Conservation (phyloP, 768 basidiomycete species). For the Exsudoporus frostii region DNA sequence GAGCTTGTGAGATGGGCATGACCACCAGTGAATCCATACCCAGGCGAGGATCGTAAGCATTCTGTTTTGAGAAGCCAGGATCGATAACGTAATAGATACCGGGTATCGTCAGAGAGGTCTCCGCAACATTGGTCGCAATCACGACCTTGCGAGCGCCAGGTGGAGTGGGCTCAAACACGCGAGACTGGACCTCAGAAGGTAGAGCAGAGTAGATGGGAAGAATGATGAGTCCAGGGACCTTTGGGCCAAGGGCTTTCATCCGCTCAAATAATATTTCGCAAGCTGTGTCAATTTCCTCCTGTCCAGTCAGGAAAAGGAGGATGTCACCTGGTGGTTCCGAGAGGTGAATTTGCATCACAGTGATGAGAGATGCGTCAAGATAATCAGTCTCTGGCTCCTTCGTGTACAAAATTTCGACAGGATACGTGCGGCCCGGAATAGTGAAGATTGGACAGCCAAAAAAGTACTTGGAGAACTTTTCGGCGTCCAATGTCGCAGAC, state of each 20-base stretch:
- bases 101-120: conserved; percentile 96
- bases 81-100: conserved; percentile 99
- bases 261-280: conserved; percentile 98
- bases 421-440: conserved; percentile 99
- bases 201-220: conserved; percentile 97
- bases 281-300: conserved; percentile 97
- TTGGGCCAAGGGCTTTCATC: conserved; percentile 98
- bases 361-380: conserved; percentile 96
- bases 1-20: conserved; percentile 98
- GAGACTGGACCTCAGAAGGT: conserved; percentile 96
- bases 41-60: conserved; percentile 93
- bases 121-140: conserved; percentile 99
- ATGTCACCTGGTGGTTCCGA: conserved; percentile 97
- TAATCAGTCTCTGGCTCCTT: conserved; percentile 98
- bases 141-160: conserved; percentile 98
- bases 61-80: conserved; percentile 98
- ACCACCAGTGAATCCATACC: conserved; percentile 99
- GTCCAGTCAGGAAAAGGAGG: conserved; percentile 95
- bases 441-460: conserved; percentile 99
- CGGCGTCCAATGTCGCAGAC: conserved; percentile 97
- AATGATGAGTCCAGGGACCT: conserved; percentile 95
- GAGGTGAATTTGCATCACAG: conserved; percentile 98
- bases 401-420: conserved; percentile 96
- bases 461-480: conserved; percentile 99
- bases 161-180: conserved; percentile 97